Evolutionary conservation across 2,329 filamentous ascomycete species (phyloP).

Genomic region (Aspergillus quadrilineatus): DNA sequence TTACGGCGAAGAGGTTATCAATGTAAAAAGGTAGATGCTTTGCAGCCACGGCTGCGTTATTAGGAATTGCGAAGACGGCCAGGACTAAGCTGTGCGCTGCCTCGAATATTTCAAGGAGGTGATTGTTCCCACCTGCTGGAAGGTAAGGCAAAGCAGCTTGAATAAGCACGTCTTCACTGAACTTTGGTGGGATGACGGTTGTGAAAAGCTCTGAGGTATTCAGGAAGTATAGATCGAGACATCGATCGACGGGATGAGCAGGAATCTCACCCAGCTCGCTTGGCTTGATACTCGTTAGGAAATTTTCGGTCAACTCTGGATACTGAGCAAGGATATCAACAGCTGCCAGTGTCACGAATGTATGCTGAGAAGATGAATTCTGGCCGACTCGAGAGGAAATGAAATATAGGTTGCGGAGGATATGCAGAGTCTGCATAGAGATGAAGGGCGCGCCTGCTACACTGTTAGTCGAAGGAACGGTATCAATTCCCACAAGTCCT

Average conservation of each 20-base stretch:
- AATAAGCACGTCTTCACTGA: constrained; percentile 71
- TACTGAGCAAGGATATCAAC: constrained; percentile 79
- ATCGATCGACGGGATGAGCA: constrained; percentile 65
- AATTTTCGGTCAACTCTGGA: constrained; percentile 62
- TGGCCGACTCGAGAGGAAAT: constrained; percentile 73
- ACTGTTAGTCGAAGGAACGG: constrained; percentile 8
- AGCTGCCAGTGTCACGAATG: constrained; percentile 77
- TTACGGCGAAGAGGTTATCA: constrained; percentile 67
- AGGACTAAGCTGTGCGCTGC: constrained; percentile 81
- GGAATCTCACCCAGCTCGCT: constrained; percentile 57
- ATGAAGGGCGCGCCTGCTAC: constrained; percentile 60
- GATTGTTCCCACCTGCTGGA: constrained; percentile 55
- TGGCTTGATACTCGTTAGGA: constrained; percentile 64
- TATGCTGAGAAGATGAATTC: constrained; percentile 76
- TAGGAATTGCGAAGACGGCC: constrained; percentile 75
- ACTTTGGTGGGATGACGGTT: constrained; percentile 62
- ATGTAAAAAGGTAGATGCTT: constrained; percentile 79
- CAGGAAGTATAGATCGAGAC: constrained; percentile 82
- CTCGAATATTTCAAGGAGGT: constrained; percentile 74
- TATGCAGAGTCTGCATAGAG: constrained; percentile 69
- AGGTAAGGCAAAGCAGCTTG: constrained; percentile 75
- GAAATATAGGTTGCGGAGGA: constrained; percentile 76
- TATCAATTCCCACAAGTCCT: constrained; percentile 22
- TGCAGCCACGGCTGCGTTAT: constrained; percentile 69
- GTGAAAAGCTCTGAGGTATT: constrained; percentile 84